Conservation (phyloP, 306 rosid genomes). For the Gillenia trifoliata region DNA sequence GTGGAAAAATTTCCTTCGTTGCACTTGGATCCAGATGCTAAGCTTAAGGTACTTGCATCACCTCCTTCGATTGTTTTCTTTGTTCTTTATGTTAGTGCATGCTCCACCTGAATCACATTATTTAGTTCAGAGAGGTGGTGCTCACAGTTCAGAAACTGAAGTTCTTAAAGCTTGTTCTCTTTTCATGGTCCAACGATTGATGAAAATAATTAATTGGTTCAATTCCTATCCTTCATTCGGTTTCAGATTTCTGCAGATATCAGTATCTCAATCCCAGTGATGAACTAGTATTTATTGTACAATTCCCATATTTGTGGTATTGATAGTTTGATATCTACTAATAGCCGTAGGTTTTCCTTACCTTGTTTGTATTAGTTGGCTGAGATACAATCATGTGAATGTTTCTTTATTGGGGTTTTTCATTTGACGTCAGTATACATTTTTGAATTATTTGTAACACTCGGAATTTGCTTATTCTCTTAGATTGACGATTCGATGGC, state of each 20-base stretch:
- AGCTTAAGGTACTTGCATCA: slow-evolving; percentile 53
- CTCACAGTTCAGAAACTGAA: not conserved
- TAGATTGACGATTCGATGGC: slow-evolving; percentile 74
- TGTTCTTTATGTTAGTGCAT: not conserved
- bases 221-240: not conserved
- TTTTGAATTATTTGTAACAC: not conserved
- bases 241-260: not conserved
- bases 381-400: not conserved
- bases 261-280: not conserved
- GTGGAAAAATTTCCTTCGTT: slow-evolving; percentile 55
- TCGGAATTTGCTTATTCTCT: slow-evolving; percentile 14
- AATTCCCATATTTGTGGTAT: not conserved
- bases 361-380: not conserved
- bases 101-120: not conserved
- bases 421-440: too few relatives aligned
- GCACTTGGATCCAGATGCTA: slow-evolving; percentile 44
- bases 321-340: not conserved
- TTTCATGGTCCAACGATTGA: not conserved
- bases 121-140: not conserved
- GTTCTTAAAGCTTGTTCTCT: not conserved
- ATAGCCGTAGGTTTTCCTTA: not conserved
- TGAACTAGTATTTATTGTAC: not conserved
- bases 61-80: not conserved
- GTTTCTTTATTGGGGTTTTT: not conserved
- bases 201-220: not conserved